Conservation (phyloP, 2,329 filamentous ascomycete species). For the Fusarium temperatum region DNA sequence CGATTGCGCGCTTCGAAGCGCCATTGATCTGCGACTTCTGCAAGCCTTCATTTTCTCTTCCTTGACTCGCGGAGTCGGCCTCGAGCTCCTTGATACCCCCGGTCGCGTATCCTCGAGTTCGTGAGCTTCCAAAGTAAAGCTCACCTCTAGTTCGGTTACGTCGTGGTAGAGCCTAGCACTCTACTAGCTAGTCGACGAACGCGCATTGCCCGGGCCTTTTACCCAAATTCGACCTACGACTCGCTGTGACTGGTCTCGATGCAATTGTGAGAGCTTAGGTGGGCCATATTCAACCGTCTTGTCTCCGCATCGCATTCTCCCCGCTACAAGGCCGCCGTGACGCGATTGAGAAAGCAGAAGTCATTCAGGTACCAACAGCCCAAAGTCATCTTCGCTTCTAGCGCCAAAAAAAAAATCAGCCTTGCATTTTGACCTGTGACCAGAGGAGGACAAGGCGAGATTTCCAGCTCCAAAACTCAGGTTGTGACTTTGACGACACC, state of each 20-base stretch:
- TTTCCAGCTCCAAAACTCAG: constrained; percentile 6
- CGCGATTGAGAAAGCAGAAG: constrained; percentile 20
- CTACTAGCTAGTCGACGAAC: constrained; percentile 2
- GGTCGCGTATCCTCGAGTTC: constrained; percentile 5
- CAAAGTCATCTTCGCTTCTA: constrained; percentile 3
- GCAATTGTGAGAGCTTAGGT: constrained; percentile 15
- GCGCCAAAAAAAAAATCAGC: background rate
- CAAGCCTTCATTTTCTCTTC: background rate
- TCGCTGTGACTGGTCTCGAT: constrained; percentile 1
- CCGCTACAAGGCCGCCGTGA: constrained; percentile 17
- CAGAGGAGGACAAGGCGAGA: background rate
- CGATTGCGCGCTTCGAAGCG: constrained; percentile 8
- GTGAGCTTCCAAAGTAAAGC: constrained; percentile 21
- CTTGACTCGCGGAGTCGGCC: constrained; percentile 18
- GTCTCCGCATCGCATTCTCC: constrained; percentile 28
- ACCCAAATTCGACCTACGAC: background rate
- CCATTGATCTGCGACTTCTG: background rate
- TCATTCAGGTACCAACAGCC: constrained; percentile 10
- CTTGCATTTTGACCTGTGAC: background rate
- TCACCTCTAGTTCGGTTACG: constrained; percentile 13
- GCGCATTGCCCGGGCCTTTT: background rate
- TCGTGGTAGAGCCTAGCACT: constrained; percentile 9
- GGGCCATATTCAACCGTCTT: constrained; percentile 4
- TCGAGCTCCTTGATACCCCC: constrained; percentile 10
- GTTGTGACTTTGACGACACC: constrained; percentile 20